Evolutionary conservation across 306 rosid genomes (phyloP).

Genomic region (Argentina anserina): DNA sequence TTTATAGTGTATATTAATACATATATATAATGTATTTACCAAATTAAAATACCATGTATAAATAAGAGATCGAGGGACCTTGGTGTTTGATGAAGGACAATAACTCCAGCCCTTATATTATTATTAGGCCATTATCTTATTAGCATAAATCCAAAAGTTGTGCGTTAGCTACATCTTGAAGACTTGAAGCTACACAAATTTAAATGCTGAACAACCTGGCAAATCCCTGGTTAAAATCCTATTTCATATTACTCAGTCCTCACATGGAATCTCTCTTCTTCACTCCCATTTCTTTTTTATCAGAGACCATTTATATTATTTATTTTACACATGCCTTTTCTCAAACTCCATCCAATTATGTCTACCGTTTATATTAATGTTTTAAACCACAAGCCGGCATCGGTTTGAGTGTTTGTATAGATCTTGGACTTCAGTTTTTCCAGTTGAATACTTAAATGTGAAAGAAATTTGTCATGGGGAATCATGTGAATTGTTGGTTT

Average conservation of each 20-base stretch:
- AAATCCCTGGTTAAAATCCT: conserved; percentile 36
- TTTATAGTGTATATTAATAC: too few relatives aligned
- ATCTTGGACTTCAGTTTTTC: conserved; percentile 13
- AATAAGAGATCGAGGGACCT: not conserved
- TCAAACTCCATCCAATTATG: conserved; percentile 29
- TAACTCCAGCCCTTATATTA: not conserved
- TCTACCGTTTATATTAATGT: not conserved
- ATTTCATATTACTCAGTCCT: conserved; percentile 32
- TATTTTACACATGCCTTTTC: conserved; percentile 35
- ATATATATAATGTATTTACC: too few relatives aligned
- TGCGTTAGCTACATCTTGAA: conserved; percentile 40
- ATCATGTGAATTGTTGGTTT: not conserved
- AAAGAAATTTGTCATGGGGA: conserved; percentile 4
- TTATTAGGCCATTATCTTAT: conserved; percentile 16
- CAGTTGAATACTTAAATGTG: not conserved
- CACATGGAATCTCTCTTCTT: conserved; percentile 57
- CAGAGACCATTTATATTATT: conserved; percentile 21
- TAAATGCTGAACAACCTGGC: conserved; percentile 57
- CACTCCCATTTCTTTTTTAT: conserved; percentile 7
- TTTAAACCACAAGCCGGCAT: conserved; percentile 34
- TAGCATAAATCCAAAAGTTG: conserved; percentile 31
- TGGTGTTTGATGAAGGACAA: conserved; percentile 19
- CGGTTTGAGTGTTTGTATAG: conserved; percentile 18
- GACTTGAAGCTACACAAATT: conserved; percentile 37
- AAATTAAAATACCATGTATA: too few relatives aligned